phyloP scores from a whole-genome alignment of 164 flowering plant species.

The grape (Vitis vinifera) region DNA sequence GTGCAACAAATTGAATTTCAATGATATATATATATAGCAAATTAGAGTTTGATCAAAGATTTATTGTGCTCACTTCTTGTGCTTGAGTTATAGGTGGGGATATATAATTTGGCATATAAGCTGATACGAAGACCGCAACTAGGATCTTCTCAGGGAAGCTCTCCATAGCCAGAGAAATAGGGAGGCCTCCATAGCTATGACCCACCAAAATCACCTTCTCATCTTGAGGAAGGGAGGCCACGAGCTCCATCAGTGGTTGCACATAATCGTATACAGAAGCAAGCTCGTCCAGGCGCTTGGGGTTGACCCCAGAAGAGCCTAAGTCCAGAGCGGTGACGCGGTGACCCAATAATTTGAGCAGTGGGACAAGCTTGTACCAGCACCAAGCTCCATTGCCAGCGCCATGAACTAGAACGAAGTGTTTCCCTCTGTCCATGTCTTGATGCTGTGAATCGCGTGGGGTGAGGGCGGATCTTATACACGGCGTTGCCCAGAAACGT shows the following conservation, averaged over 20 bases:
- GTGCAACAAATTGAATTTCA: not conserved
- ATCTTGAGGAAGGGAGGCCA: conserved; percentile 24
- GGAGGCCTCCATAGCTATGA: conserved; percentile 41
- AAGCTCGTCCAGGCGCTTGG: conserved; percentile 23
- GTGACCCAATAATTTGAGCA: conserved; percentile 33
- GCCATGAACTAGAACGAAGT: conserved; percentile 54
- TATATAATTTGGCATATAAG: conserved; percentile 31
- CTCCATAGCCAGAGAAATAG: conserved; percentile 40
- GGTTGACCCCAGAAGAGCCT: conserved; percentile 35
- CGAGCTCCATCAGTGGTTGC: conserved; percentile 32
- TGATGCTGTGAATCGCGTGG: no score
- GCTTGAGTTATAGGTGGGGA: not conserved
- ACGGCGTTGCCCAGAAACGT: no score
- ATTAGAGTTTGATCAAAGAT: not conserved
- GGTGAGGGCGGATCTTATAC: no score
- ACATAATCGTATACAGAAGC: conserved; percentile 20
- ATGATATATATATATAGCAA: not conserved
- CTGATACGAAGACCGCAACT: conserved; percentile 39
- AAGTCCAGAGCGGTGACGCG: conserved; percentile 43
- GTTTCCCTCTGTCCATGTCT: conserved; percentile 6
- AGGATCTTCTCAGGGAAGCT: conserved; percentile 35
- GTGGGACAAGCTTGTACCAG: conserved; percentile 40
- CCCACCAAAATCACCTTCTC: conserved; percentile 47
- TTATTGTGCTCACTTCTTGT: not conserved
- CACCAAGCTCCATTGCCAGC: conserved; percentile 51